Evolutionary conservation across 139 green algal species (phyloP), one percentile per base, ranked within the genome.

Genomic region (Nannochloris sp.): DNA sequence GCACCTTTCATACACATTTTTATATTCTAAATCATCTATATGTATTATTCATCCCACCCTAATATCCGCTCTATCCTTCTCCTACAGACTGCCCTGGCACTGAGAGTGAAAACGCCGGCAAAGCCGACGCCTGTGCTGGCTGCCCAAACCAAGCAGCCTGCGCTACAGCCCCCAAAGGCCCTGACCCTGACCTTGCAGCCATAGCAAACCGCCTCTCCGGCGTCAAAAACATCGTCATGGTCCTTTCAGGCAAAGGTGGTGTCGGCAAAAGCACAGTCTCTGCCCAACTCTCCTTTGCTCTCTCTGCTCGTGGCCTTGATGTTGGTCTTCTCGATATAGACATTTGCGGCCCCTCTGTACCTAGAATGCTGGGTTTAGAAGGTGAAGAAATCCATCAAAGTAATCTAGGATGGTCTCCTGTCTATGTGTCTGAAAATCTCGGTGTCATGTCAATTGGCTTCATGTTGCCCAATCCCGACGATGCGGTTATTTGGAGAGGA

Each of bases 401-500:
- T 42, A 82, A 73, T 48, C 37, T 54, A 14, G 91, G 91, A 35
- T 96, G 89, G 91, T 89, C 79, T 8, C 89, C 89, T 2, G 91
- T 97, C 35, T 96, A 96, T 54, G 82, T 96, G 24, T 45, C 73
- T 65, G 93, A 97, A 37, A 93, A 94, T 78, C 81, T 99, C 54
- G 88, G 80, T 0, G 92, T 99, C 56, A 98, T 99, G 94, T 96
- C 86, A 51, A 98, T 98, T 55, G 92, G 91, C 15, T 99, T 99
- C 72, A 88, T 99, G 87, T 84, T 99, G 51, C 84, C 87, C 4
- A 85, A 96, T 77, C 79, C 84, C 13, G 91, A 98, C 60, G 93
- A 98, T 32, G 88, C 94, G 1, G 92, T 99, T 42, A 91, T 99
- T 33, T 99, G 94, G 94, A 73, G 94, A 0, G 94, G 94, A 0